These are phyloP conservation scores for Sapria himalayana DNA, from an alignment of 345 rosid species.

Conservation along the genomic window DNA sequence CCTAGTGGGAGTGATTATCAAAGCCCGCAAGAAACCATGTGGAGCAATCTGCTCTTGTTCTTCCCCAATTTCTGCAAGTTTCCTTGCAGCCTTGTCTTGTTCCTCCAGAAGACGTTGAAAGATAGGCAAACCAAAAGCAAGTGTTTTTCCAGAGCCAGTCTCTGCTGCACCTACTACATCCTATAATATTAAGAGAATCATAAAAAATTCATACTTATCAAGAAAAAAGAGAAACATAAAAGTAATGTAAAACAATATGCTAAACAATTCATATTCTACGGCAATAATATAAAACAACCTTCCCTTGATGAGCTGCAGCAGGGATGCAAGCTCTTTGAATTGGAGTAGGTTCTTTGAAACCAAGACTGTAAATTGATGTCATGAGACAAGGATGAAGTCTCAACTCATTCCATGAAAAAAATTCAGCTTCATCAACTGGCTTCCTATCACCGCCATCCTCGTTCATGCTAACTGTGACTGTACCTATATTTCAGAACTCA, in stretches of 20 bases:
- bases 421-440: conserved; percentile 30
- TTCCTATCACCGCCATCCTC: conserved; percentile 23
- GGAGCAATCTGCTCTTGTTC: conserved; percentile 47
- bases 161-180: conserved; percentile 96
- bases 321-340: conserved; percentile 82
- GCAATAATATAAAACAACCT: conserved; percentile 24
- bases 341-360: conserved; percentile 78
- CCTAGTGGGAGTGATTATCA: conserved; percentile 83
- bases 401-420: conserved; percentile 56
- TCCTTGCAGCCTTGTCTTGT: conserved; percentile 35
- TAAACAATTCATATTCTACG: not conserved
- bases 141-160: conserved; percentile 98
- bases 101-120: conserved; percentile 84
- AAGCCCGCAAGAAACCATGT: conserved; percentile 59
- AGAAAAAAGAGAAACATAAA: conserved; percentile 2
- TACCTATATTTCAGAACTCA: too few species aligned
- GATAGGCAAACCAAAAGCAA: conserved; percentile 94
- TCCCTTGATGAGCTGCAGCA: conserved; percentile 88
- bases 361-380: conserved; percentile 52
- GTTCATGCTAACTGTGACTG: conserved; percentile 13
- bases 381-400: conserved; percentile 69
- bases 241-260: not conserved
- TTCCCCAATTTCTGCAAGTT: conserved; percentile 30
- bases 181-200: conserved; percentile 25
- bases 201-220: too few species aligned